A percentile compares a stretch with the other conserved stretches of the same genome.
Evolutionary conservation across 441 rosid species (phyloP).

Genomic region (Francoa sonchifolia): DNA sequence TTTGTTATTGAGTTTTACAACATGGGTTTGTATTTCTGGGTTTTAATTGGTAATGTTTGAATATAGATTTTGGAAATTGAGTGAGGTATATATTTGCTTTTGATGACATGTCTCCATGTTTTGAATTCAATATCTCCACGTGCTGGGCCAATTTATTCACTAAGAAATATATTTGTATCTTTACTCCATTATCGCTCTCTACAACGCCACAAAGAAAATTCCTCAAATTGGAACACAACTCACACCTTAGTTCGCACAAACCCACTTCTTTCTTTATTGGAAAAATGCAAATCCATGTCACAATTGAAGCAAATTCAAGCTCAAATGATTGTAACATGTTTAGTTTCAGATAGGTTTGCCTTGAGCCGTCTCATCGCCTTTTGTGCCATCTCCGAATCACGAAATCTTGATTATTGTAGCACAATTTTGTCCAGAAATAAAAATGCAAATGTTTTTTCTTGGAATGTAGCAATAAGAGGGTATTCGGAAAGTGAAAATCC

Average conservation of each 20-base stretch:
- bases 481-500: slow-evolving; percentile 33
- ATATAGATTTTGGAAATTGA: too few species aligned
- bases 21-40: too few species aligned
- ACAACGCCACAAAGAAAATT: slow-evolving; percentile 27
- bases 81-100: too few species aligned
- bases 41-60: too few species aligned
- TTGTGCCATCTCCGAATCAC: slow-evolving; percentile 45
- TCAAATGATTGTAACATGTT: slow-evolving; percentile 41
- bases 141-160: too few species aligned
- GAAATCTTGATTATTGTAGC: slow-evolving; percentile 42
- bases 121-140: too few species aligned
- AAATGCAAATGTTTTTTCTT: slow-evolving; percentile 41
- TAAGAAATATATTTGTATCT: too few species aligned
- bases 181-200: slow-evolving; percentile 25
- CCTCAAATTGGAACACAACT: slow-evolving; percentile 29
- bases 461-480: slow-evolving; percentile 71
- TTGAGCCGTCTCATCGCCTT: slow-evolving; percentile 59
- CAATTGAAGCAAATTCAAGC: slow-evolving; percentile 75
- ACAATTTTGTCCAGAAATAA: slow-evolving; percentile 29
- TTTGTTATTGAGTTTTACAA: too few species aligned
- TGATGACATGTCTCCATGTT: too few species aligned
- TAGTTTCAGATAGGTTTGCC: slow-evolving; percentile 38
- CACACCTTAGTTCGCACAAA: slow-evolving; percentile 32
- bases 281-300: slow-evolving; percentile 36
- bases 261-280: slow-evolving; percentile 45